Conservation (phyloP, 495 filamentous ascomycete genomes). For the Tuber calosporum region DNA sequence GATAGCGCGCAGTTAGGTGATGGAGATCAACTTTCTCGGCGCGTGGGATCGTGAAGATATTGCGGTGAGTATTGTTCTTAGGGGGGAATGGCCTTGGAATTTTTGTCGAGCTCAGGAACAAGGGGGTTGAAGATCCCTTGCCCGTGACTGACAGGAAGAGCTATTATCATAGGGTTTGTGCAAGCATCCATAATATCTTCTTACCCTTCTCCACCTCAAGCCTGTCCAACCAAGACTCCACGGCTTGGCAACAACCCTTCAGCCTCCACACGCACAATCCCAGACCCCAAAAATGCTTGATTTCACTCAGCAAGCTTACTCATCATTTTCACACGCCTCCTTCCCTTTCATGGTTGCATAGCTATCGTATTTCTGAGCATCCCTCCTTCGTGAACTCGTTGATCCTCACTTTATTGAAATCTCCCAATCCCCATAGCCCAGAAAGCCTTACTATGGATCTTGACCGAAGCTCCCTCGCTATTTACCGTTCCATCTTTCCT, state of each 20-base stretch:
- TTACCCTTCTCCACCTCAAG: too few species aligned
- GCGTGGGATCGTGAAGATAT: not conserved
- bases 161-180: too few species aligned
- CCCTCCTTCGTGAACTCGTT: not conserved
- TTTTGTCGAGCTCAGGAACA: not conserved
- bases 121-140: not conserved
- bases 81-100: not conserved
- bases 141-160: not conserved
- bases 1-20: not conserved
- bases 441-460: constrained; percentile 21
- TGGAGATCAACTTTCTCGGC: not conserved
- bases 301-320: not conserved
- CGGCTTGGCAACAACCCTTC: not conserved
- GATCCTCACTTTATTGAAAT: not conserved
- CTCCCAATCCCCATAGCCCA: not conserved
- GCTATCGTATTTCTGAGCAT: too few species aligned
- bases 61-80: not conserved
- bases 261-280: not conserved
- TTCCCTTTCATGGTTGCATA: not conserved
- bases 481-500: constrained; percentile 33
- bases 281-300: not conserved
- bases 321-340: not conserved
- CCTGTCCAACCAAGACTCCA: not conserved
- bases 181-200: too few species aligned
- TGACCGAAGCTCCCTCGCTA: constrained; percentile 11